These are phyloP conservation scores for Hypomyces perniciosus DNA, from an alignment of 2,329 filamentous ascomycete genomes.

Conservation along the genomic window DNA sequence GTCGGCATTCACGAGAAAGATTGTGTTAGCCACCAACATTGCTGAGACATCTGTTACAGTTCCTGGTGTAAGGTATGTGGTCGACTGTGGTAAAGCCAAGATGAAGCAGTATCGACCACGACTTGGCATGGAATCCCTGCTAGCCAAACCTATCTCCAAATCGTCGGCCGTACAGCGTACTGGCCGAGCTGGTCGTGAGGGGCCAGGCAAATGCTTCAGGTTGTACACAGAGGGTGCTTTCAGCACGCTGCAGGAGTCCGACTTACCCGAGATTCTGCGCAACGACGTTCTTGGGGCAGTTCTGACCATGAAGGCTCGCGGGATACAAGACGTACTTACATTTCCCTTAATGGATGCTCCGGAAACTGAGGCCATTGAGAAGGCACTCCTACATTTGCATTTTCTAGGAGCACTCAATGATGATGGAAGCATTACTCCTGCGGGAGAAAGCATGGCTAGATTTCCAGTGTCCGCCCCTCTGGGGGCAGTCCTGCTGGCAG, in stretches of 20 bases:
- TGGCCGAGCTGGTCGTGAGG: slow-evolving; percentile 90
- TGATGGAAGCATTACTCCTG: slow-evolving; percentile 64
- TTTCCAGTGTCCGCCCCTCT: slow-evolving; percentile 78
- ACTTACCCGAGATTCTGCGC: slow-evolving; percentile 82
- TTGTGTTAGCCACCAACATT: slow-evolving; percentile 93
- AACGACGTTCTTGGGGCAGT: slow-evolving; percentile 83
- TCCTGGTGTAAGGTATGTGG: slow-evolving; percentile 81
- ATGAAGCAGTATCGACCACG: slow-evolving; percentile 83
- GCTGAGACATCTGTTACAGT: slow-evolving; percentile 98
- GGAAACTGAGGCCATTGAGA: slow-evolving; percentile 69
- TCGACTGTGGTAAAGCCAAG: slow-evolving; percentile 92
- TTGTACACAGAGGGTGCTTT: slow-evolving; percentile 81
- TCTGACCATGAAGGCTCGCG: slow-evolving; percentile 88
- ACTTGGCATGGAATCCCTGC: slow-evolving; percentile 81
- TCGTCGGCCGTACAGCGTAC: slow-evolving; percentile 89
- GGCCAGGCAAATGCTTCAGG: slow-evolving; percentile 80
- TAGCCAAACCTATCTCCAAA: slow-evolving; percentile 85
- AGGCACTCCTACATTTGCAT: slow-evolving; percentile 73
- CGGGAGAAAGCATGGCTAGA: slow-evolving; percentile 71
- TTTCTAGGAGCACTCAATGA: slow-evolving; percentile 71
- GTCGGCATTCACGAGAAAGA: slow-evolving; percentile 69
- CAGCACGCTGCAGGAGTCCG: slow-evolving; percentile 61
- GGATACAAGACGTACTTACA: slow-evolving; percentile 70
- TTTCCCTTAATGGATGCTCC: slow-evolving; percentile 87
- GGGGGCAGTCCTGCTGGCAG: slow-evolving; percentile 76